A percentile compares a stretch with the other conserved stretches of the same genome.
phyloP scores from a whole-genome alignment of 495 filamentous ascomycete genomes.

The Podospora conica region DNA sequence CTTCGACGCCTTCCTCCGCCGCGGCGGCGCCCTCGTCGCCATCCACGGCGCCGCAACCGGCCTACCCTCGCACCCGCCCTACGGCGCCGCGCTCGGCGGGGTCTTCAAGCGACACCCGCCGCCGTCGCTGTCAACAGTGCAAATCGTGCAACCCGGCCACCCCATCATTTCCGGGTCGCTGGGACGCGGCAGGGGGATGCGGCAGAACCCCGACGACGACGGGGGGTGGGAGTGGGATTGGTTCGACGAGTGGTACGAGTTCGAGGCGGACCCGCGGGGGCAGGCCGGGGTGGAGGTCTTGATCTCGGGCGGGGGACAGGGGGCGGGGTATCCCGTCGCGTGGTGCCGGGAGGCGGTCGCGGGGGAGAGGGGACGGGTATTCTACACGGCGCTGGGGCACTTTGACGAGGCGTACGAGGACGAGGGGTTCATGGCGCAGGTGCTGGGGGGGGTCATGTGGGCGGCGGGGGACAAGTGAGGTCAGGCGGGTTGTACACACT shows the following conservation, averaged over 20 bases:
- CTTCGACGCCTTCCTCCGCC: constrained; percentile 25
- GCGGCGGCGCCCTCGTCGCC: constrained; percentile 32
- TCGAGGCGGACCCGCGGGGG: constrained; percentile 26
- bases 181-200: constrained; percentile 7
- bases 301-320: constrained; percentile 28
- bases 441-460: constrained; percentile 32
- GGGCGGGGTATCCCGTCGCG: constrained; percentile 28
- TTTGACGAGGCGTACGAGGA: constrained; percentile 36
- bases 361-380: constrained; percentile 24
- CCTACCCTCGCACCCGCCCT: constrained; percentile 24
- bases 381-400: constrained; percentile 36
- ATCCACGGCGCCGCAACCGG: constrained; percentile 35
- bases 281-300: constrained; percentile 21
- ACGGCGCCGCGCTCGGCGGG: constrained; percentile 31
- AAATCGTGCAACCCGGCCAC: constrained; percentile 21
- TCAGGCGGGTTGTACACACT: not conserved
- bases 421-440: constrained; percentile 26
- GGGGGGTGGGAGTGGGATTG: constrained; percentile 20
- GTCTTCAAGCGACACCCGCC: constrained; percentile 32
- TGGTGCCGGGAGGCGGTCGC: constrained; percentile 34
- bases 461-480: constrained; percentile 10
- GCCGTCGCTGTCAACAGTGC: constrained; percentile 24
- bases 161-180: constrained; percentile 19
- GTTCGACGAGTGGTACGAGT: constrained; percentile 41
- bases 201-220: not conserved